A percentile compares a stretch with the other conserved stretches of the same genome.
phyloP scores from a whole-genome alignment of 371 early-diverging fungal genomes.

The Chytridium lagenaria region DNA sequence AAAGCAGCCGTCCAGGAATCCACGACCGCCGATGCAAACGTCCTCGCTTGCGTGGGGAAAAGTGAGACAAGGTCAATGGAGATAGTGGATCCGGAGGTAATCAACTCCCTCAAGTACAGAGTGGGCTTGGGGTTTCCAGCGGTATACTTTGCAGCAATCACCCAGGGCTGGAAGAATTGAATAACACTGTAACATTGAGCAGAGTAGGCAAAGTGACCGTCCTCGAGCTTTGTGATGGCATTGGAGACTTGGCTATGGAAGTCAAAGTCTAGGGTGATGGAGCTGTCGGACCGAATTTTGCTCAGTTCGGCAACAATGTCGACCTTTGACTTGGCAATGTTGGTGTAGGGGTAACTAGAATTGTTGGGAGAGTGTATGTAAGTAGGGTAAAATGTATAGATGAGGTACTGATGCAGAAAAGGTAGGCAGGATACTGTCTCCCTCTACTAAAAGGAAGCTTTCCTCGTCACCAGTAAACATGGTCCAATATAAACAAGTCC shows the following conservation, averaged over 20 bases:
- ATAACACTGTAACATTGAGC: neutral
- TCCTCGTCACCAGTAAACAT: neutral
- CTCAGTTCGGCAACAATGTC: neutral
- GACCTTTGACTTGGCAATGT: neutral
- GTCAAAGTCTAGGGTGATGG: neutral
- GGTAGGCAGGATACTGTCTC: too few relatives aligned
- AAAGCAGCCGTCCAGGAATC: neutral
- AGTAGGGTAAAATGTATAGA: too few relatives aligned
- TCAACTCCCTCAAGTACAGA: constrained; percentile 14
- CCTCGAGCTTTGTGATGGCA: neutral
- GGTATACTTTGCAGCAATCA: constrained; percentile 1
- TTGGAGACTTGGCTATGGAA: constrained; percentile 2
- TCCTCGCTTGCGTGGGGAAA: neutral
- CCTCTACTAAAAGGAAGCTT: neutral
- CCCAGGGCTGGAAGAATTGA: constrained; percentile 20
- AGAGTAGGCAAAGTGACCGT: constrained; percentile 3
- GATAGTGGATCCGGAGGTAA: constrained; percentile 1
- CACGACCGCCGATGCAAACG: neutral
- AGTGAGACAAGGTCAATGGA: neutral
- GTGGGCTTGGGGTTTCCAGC: constrained; percentile 1
- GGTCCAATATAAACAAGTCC: too few relatives aligned
- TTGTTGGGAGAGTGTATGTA: too few relatives aligned
- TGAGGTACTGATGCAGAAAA: neutral
- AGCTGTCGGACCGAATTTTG: neutral
- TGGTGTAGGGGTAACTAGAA: constrained; percentile 10